Evolutionary conservation across 768 basidiomycete genomes (phyloP).

Genomic region (Russula griseocarnosa): DNA sequence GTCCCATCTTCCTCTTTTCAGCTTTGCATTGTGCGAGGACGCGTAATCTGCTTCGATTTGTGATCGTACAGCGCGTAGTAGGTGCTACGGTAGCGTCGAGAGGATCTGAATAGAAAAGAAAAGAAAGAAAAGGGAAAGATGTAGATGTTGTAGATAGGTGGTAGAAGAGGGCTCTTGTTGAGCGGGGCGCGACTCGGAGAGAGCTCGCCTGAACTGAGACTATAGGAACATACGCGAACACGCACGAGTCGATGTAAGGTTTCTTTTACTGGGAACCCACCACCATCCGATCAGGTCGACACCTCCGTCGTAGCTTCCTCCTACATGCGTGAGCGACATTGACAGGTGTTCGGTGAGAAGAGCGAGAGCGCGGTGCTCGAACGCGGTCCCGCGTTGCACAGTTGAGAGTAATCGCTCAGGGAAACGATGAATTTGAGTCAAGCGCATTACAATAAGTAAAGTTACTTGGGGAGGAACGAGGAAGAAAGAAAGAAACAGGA

Average conservation of each 20-base stretch:
- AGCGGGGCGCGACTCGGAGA: no score
- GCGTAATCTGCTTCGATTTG: conserved; percentile 53
- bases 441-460: no score
- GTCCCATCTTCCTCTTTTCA: conserved; percentile 74
- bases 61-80: background rate
- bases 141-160: no score
- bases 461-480: background rate
- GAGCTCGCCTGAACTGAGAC: no score
- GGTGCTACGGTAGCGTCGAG: background rate
- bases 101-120: background rate
- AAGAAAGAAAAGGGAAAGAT: no score
- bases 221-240: conserved; percentile 1
- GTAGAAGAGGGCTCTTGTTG: no score
- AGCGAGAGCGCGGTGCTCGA: conserved; percentile 64
- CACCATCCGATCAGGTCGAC: conserved; percentile 90
- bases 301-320: conserved; percentile 87
- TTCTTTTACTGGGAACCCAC: conserved; percentile 58
- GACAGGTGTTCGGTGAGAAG: conserved; percentile 62
- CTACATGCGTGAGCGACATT: conserved; percentile 76
- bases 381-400: conserved; percentile 65
- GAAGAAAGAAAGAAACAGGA: no score
- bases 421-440: conserved; percentile 9
- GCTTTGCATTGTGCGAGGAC: conserved; percentile 91
- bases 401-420: conserved; percentile 39
- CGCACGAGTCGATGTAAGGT: background rate